Conservation (phyloP, 768 basidiomycete genomes). For the Podaxis rugospora region DNA sequence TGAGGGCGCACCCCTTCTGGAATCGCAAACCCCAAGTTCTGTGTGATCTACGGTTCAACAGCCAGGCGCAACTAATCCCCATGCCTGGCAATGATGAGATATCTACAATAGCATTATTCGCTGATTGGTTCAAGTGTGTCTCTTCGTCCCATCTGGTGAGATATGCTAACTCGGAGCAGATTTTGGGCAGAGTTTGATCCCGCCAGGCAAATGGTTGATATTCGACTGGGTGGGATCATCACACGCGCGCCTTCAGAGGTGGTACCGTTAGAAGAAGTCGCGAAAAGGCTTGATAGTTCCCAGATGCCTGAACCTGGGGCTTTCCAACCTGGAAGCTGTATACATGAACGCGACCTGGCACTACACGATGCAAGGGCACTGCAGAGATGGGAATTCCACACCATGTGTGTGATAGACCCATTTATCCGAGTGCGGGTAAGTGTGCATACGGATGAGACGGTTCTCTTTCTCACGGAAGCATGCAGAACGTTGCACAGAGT, state of each 20-base stretch:
- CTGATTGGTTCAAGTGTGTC: slow-evolving; percentile 40
- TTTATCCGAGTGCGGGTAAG: slow-evolving; percentile 35
- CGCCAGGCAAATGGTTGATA: slow-evolving; percentile 24
- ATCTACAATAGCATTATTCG: slow-evolving; percentile 20
- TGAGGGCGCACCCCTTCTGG: slow-evolving; percentile 8
- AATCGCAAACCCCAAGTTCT: not conserved
- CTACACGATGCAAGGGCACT: not conserved
- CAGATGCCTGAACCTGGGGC: not conserved
- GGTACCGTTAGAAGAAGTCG: not conserved
- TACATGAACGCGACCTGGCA: not conserved
- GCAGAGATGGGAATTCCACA: slow-evolving; percentile 3
- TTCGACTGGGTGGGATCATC: slow-evolving; percentile 37
- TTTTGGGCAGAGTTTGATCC: slow-evolving; percentile 44
- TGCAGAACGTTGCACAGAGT: slow-evolving; percentile 4
- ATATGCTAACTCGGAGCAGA: slow-evolving; percentile 21
- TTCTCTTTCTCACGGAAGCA: not conserved
- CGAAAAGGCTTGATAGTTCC: not conserved
- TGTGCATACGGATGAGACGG: not conserved
- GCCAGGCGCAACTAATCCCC: not conserved
- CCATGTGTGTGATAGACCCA: slow-evolving; percentile 30
- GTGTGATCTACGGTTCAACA: slow-evolving; percentile 8
- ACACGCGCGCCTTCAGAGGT: slow-evolving; percentile 7
- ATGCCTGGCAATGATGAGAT: not conserved
- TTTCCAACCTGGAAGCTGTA: not conserved
- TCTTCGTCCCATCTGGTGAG: slow-evolving; percentile 1